Evolutionary conservation across 805 yeast genomes (phyloP).

Genomic region (Starmerella stigmatis): DNA sequence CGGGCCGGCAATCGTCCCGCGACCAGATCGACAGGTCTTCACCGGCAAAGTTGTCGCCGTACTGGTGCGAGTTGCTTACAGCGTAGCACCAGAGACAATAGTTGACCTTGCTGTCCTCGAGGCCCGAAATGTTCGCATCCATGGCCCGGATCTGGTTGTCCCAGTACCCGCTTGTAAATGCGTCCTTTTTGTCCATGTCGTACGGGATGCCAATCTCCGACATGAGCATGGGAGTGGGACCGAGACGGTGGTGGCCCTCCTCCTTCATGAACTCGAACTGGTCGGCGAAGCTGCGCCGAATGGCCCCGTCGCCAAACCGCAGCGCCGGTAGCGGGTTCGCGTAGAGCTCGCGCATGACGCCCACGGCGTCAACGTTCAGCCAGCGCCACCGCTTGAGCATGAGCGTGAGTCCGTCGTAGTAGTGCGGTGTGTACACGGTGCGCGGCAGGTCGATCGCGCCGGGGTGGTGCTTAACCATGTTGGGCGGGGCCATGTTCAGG

Average conservation of each 20-base stretch:
- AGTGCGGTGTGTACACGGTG: slow-evolving; percentile 68
- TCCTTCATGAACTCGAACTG: slow-evolving; percentile 57
- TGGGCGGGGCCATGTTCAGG: slow-evolving; percentile 67
- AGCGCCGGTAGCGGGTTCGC: slow-evolving; percentile 62
- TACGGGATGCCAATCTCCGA: slow-evolving; percentile 97
- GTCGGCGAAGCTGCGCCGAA: slow-evolving; percentile 56
- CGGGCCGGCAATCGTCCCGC: slow-evolving; percentile 22
- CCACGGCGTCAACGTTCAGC: slow-evolving; percentile 82
- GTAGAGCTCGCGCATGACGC: slow-evolving; percentile 72
- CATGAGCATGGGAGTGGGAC: slow-evolving; percentile 64
- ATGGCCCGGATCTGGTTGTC: slow-evolving; percentile 67
- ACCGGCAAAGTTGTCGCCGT: slow-evolving; percentile 91
- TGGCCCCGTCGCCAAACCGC: slow-evolving; percentile 60
- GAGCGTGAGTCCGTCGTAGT: slow-evolving; percentile 87
- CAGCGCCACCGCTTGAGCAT: slow-evolving; percentile 81
- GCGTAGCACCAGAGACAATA: slow-evolving; percentile 85
- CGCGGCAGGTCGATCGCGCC: slow-evolving; percentile 35
- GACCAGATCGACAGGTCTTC: slow-evolving; percentile 91
- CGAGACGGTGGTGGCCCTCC: slow-evolving; percentile 56
- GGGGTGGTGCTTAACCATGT: slow-evolving; percentile 42
- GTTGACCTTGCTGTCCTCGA: slow-evolving; percentile 62
- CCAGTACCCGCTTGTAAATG: slow-evolving; percentile 59
- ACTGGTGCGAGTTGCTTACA: slow-evolving; percentile 57
- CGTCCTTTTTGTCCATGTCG: slow-evolving; percentile 76
- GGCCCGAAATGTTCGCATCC: slow-evolving; percentile 69